These are phyloP conservation scores for Fusarium napiforme DNA, from an alignment of 2,329 filamentous ascomycete species.

Conservation along the genomic window DNA sequence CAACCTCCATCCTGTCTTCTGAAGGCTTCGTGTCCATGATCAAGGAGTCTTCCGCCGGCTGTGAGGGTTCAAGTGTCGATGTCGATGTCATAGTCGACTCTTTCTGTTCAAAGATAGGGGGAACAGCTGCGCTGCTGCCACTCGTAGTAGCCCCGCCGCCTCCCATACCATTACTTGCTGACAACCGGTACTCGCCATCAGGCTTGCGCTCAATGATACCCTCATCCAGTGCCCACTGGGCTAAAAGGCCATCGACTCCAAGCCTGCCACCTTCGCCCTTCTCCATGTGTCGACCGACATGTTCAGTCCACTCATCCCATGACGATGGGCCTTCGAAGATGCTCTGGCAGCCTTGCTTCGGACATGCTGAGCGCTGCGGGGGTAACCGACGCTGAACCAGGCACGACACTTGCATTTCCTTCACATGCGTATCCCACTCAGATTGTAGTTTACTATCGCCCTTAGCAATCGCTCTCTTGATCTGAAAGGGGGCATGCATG, in stretches of 20 bases:
- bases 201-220: constrained; percentile 69
- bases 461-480: constrained; percentile 67
- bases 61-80: constrained; percentile 35
- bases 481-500: constrained; percentile 84
- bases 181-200: constrained; percentile 67
- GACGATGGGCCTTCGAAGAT: constrained; percentile 77
- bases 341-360: constrained; percentile 75
- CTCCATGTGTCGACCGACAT: constrained; percentile 91
- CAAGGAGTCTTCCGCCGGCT: constrained; percentile 41
- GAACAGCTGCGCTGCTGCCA: constrained; percentile 29
- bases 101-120: constrained; percentile 40
- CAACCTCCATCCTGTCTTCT: constrained; percentile 45
- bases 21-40: constrained; percentile 39
- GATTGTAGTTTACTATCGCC: constrained; percentile 67
- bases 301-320: constrained; percentile 94
- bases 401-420: constrained; percentile 79
- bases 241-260: constrained; percentile 67
- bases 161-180: constrained; percentile 44
- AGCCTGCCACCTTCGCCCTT: constrained; percentile 69
- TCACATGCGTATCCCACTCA: constrained; percentile 73
- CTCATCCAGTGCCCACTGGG: constrained; percentile 72
- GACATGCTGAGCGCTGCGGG: constrained; percentile 77
- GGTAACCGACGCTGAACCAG: constrained; percentile 74
- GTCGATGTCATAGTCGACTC: constrained; percentile 39
- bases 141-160: constrained; percentile 22